Conservation (phyloP, 116 monocot genomes). For the Posidonia oceanica region DNA sequence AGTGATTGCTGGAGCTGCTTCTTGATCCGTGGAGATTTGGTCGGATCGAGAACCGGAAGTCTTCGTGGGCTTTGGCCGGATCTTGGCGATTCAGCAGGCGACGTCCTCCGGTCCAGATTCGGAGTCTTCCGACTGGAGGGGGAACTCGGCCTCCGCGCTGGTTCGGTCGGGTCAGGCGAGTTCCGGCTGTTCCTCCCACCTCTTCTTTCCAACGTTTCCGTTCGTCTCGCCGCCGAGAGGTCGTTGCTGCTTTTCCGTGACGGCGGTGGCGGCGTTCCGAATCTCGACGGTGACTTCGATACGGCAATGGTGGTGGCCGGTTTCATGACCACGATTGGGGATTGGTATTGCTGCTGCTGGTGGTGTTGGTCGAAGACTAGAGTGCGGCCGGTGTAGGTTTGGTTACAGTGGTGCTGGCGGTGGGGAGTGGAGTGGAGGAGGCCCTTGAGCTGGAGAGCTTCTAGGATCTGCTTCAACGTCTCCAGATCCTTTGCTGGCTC, state of each 20-base stretch:
- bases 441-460: conserved; percentile 83
- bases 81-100: conserved; percentile 25
- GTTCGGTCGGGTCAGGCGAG: conserved; percentile 5
- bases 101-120: conserved; percentile 14
- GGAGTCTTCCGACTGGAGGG: conserved; percentile 15
- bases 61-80: conserved; percentile 13
- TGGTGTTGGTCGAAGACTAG: conserved; percentile 11
- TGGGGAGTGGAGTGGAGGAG: conserved; percentile 60
- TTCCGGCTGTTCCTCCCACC: conserved; percentile 4
- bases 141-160: conserved; percentile 20
- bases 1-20: background rate
- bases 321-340: conserved; percentile 55
- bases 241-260: background rate
- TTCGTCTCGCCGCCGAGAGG: background rate
- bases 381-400: background rate
- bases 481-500: conserved; percentile 71
- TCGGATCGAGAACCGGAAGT: background rate
- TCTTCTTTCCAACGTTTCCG: background rate
- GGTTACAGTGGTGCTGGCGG: background rate
- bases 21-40: conserved; percentile 21
- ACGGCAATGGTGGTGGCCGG: conserved; percentile 6
- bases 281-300: background rate
- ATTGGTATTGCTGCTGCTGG: conserved; percentile 1
- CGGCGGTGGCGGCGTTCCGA: conserved; percentile 7
- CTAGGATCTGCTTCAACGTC: conserved; percentile 78